Percentiles rank a stretch among this genome's conserved stretches.
Conservation (phyloP, 495 filamentous ascomycete genomes). For the Thermothielavioides terrestris region DNA sequence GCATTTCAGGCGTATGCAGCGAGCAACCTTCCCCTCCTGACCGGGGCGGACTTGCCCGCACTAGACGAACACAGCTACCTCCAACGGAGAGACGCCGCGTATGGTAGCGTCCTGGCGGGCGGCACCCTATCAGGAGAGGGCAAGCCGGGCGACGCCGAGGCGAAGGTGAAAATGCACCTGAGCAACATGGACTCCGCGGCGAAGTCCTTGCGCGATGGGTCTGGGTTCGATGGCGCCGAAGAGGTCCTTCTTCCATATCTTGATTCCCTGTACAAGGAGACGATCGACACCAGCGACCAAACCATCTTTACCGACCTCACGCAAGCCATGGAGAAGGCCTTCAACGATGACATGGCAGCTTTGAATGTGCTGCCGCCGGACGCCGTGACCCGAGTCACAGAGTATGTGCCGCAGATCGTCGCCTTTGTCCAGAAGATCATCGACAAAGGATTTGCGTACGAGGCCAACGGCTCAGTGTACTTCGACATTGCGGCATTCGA, state of each 20-base stretch:
- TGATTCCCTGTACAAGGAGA: conserved; percentile 64
- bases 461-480: conserved; percentile 80
- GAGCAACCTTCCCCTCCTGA: conserved; percentile 64
- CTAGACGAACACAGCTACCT: conserved; percentile 47
- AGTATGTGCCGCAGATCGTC: conserved; percentile 78
- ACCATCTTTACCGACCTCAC: conserved; percentile 67
- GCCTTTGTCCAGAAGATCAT: conserved; percentile 62
- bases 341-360: conserved; percentile 73
- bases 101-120: conserved; percentile 53
- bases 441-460: conserved; percentile 81
- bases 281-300: conserved; percentile 67
- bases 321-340: conserved; percentile 69
- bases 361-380: conserved; percentile 82
- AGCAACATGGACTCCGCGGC: conserved; percentile 61
- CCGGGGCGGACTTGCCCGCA: conserved; percentile 23
- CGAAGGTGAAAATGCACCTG: conserved; percentile 92
- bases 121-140: conserved; percentile 55
- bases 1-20: conserved; percentile 67
- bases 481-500: conserved; percentile 91
- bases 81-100: conserved; percentile 48
- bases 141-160: conserved; percentile 56
- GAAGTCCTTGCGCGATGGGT: conserved; percentile 42
- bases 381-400: conserved; percentile 75
- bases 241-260: conserved; percentile 78
- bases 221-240: conserved; percentile 42